Conservation (phyloP, 768 basidiomycete genomes). For the Daedaleopsis nitida region DNA sequence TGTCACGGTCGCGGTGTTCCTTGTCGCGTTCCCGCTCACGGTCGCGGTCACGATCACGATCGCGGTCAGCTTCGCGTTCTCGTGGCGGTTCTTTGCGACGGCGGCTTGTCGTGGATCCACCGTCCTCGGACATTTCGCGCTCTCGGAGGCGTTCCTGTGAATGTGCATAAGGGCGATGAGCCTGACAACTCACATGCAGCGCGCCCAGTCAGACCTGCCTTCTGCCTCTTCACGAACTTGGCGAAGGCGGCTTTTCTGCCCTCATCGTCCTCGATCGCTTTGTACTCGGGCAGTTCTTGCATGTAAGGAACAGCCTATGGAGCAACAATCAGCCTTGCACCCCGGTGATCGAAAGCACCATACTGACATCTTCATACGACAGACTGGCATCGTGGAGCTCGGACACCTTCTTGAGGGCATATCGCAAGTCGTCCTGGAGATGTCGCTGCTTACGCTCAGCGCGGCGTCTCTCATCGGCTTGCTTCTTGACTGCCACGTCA, state of each 20-base stretch:
- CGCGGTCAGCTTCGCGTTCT: conserved; percentile 39
- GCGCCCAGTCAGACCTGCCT: conserved; percentile 48
- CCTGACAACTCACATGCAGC: conserved; percentile 8
- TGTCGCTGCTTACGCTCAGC: conserved; percentile 84
- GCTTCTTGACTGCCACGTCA: conserved; percentile 67
- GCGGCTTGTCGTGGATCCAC: conserved; percentile 75
- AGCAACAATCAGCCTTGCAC: background rate
- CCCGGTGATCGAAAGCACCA: background rate
- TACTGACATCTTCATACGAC: conserved; percentile 78
- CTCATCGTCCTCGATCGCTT: conserved; percentile 88
- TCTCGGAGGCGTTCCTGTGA: conserved; percentile 71
- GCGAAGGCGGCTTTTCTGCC: conserved; percentile 76
- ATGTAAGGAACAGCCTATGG: conserved; percentile 72
- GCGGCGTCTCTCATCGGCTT: conserved; percentile 85
- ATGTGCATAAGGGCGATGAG: background rate
- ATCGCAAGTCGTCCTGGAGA: conserved; percentile 92
- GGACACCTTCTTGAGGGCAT: conserved; percentile 88
- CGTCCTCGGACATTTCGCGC: conserved; percentile 72
- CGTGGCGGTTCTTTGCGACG: conserved; percentile 72
- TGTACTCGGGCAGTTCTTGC: conserved; percentile 82
- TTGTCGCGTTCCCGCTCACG: conserved; percentile 28
- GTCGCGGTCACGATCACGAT: conserved; percentile 36
- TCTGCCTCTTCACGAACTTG: conserved; percentile 90
- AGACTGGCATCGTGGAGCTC: conserved; percentile 77
- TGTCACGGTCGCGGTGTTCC: conserved; percentile 35